Evolutionary conservation across 805 yeast genomes (phyloP), one percentile per base, ranked within the genome.

Genomic region (Naumovozyma baii): DNA sequence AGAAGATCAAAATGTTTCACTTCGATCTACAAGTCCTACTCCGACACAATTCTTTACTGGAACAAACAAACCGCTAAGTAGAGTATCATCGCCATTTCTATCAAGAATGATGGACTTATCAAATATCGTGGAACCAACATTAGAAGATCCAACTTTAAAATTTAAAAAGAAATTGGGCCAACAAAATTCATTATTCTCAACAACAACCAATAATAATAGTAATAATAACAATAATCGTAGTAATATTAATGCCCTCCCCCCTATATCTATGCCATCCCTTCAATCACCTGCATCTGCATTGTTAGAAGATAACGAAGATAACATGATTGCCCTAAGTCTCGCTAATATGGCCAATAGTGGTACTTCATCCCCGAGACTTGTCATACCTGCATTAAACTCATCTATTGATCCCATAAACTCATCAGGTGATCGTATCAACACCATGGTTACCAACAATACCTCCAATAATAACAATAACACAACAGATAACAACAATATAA

Each of bases 281-380:
- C 7, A 22, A 12, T 12, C 14, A 29, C 14, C 14, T 12, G 5
- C 7, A 12, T 35, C 49, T 8, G 44, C 52, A n/a, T 36, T 51
- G 8, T 47, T 54, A 18, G 59, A 52, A 34, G 62, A 59, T 32
- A 54, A 57, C 37, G 63, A 60, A 31, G 64, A 60, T 43, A 60
- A 57, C 36, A 47, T 60, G 52, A 39, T 60, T 25, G 64, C 64
- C 3, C 44, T 60, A 37, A 58, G 63, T 39, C 42, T 60, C 19
- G 57, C 64, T 4, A 56, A 61, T 13, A 58, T 60, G 62, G 64
- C 64, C 18, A 57, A 57, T 38, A 57, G 61, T 35, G 58, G 62
- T 13, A 54, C 57, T 4, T 57, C 63, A 2, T 59, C 63, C 4
- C 64, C 64, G 12, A 47, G 60, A 34, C 40, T 56, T 35, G 46